phyloP scores from a whole-genome alignment of 2,329 filamentous ascomycete genomes.

The Arthrinium puccinioides region DNA sequence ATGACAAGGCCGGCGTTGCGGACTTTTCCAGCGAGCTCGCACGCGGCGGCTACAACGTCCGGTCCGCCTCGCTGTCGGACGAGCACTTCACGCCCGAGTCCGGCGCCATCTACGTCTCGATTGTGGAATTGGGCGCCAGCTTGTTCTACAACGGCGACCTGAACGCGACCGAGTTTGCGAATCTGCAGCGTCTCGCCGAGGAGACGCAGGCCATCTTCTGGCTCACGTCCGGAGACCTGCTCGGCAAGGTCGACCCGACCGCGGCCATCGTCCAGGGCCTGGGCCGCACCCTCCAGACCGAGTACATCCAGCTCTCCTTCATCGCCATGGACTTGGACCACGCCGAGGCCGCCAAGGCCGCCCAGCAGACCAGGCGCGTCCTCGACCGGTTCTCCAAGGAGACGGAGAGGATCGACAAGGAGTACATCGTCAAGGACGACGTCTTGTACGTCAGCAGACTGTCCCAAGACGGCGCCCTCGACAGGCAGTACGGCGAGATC shows the following conservation, averaged over 20 bases:
- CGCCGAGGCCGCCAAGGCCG: slow-evolving; percentile 3
- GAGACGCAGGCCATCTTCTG: slow-evolving; percentile 8
- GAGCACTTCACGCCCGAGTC: slow-evolving; percentile 5
- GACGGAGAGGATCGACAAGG: slow-evolving; percentile 7
- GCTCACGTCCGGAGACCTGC: slow-evolving; percentile 9
- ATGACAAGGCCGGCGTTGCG: slow-evolving; percentile 1
- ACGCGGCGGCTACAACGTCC: slow-evolving; percentile 4
- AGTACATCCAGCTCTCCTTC: slow-evolving; percentile 9
- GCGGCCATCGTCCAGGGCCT: slow-evolving; percentile 9
- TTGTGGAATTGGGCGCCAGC: slow-evolving; percentile 8
- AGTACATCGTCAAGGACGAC: slow-evolving; percentile 8
- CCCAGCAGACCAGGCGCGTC: slow-evolving; percentile 3
- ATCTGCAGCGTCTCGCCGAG: slow-evolving; percentile 7
- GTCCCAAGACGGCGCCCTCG: slow-evolving; percentile 5
- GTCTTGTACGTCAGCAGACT: slow-evolving; percentile 8
- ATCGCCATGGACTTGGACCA: slow-evolving; percentile 8
- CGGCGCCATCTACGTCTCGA: slow-evolving; percentile 7
- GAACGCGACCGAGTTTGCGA: slow-evolving; percentile 7
- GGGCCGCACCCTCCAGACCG: slow-evolving; percentile 9
- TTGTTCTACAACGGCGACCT: slow-evolving; percentile 9
- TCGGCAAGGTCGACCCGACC: slow-evolving; percentile 8
- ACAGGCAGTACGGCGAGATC: slow-evolving; percentile 6
- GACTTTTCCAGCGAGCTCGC: slow-evolving; percentile 6
- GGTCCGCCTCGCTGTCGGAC: slow-evolving; percentile 6
- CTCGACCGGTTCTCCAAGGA: slow-evolving; percentile 4